Base-by-base conservation (phyloP, 2,329 filamentous ascomycete species). In the Sarocladium oryzae region DNA sequence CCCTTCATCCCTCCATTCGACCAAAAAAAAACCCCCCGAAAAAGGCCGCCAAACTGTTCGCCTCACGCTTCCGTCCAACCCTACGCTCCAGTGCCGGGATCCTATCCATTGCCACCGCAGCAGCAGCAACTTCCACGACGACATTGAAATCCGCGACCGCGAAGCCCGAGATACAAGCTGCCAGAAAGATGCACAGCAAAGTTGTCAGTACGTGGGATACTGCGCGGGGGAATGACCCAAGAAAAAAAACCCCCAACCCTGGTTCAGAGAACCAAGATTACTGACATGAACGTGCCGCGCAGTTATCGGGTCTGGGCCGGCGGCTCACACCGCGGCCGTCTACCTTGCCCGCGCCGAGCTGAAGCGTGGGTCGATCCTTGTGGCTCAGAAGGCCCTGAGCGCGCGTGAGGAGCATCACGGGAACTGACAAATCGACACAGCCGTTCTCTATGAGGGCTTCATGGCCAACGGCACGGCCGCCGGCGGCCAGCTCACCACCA, bases 361-460 rank as follows among this genome's bases (percentile, higher is more conserved):
- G 66, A 88, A 95, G 72, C 93, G 79, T 84, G 64, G 67, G 78
- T 69, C 13, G 13, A 30, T 13, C 28, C 30, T 26, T n/a, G n/a
- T n/a, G n/a, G n/a, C n/a, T n/a, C n/a, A n/a, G n/a, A n/a, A n/a
- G n/a, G n/a, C n/a, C n/a, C n/a, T n/a, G n/a, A n/a, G n/a, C n/a
- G n/a, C n/a, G n/a, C n/a, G n/a, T n/a, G n/a, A n/a, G n/a, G n/a
- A 37, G 11, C 11, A 45, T 20, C 4, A 23, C 16, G 18, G 4
- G 16, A 13, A 28, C 16, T 45, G 18, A 43, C 23, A 18, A 7
- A 26, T 11, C 21, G 6, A 52, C 4, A 21, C 56, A 82, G 82
- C 93, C 56, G 88, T 96, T 56, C 79, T 99, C 60, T 99, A 97
- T 68, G 93, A 99, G 75, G 93, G 93, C 61, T 96, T 99, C 80